These are phyloP conservation scores for Podospora comata DNA, from an alignment of 495 filamentous ascomycete genomes.

Conservation along the genomic window DNA sequence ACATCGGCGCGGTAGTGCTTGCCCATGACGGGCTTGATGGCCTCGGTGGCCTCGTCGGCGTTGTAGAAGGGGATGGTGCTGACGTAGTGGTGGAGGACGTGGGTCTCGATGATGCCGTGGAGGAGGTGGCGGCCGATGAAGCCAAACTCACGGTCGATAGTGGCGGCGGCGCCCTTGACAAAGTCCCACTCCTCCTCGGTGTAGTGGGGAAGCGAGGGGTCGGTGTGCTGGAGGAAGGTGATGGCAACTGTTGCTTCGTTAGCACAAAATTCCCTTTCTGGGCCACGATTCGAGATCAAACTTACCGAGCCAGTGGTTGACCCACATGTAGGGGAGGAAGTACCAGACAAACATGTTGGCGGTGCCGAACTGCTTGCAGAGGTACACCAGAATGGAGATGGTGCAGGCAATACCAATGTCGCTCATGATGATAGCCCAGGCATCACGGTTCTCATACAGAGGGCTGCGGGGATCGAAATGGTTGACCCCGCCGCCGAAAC, in stretches of 20 bases:
- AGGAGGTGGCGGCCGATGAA: conserved; percentile 83
- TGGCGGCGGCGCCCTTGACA: conserved; percentile 78
- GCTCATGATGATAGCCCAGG: conserved; percentile 74
- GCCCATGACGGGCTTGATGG: conserved; percentile 81
- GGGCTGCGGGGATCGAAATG: conserved; percentile 89
- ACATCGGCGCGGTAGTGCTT: conserved; percentile 72
- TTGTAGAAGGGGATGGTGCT: conserved; percentile 86
- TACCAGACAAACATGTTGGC: conserved; percentile 90
- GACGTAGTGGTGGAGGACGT: conserved; percentile 87
- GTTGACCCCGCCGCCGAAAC: conserved; percentile 77
- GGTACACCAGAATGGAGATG: conserved; percentile 51
- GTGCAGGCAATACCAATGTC: conserved; percentile 72
- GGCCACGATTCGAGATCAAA: conserved; percentile 6
- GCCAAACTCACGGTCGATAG: conserved; percentile 85
- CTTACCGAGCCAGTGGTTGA: conserved; percentile 94
- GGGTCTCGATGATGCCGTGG: conserved; percentile 90
- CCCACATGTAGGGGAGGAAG: conserved; percentile 91
- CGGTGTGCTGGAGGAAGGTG: conserved; percentile 90
- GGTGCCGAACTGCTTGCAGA: conserved; percentile 74
- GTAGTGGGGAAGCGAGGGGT: conserved; percentile 84
- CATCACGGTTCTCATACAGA: conserved; percentile 87
- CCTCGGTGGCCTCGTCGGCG: conserved; percentile 81
- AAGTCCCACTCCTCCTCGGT: conserved; percentile 73
- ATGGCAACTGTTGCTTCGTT: conserved; percentile 58
- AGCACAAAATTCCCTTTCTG: neutral